Base-by-base conservation (phyloP, 2,329 filamentous ascomycete species). In the Bertia moriformis region DNA sequence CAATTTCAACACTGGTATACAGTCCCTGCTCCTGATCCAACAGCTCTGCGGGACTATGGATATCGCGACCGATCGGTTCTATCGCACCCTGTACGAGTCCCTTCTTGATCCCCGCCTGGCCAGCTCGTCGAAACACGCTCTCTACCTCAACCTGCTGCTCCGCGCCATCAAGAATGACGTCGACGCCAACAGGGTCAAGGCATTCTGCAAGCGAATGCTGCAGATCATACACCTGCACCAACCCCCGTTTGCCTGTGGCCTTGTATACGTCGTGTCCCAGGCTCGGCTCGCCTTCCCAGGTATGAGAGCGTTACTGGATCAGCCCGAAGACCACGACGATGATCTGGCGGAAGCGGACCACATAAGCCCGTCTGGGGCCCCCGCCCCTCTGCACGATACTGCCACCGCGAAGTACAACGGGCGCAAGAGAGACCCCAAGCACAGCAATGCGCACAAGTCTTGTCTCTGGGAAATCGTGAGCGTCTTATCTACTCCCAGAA, bases 1-100 rank as follows among this genome's bases (percentile, higher is more conserved):
- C 41, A 98, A 98, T 59, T 96, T 98, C 70, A 98, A 96, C 62
- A 98, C 91, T 1, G 91, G 87, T 54, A 85, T 98, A 27, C 91
- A 98, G 59, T 89, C 91, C 20, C 71, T 98, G 46, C 82, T 94
- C 62, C 67, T 98, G 37, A 93, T 98, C 47, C 91, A 96, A 55
- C 91, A 96, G 56, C 73, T 98, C 19, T 84, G 86, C 1, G 68
- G 78, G 1, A 74, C 79, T 3, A 86, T 91, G 54, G 81, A 88
- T 50, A 68, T 89, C 40, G 80, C 83, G 3, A 79, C 81, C 12
- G 91, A 98, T 51, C 75, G 91, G 43, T 98, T 94, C 63, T 96
- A 96, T 63, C 74, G 87, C 38, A 94, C 88, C 7, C 66, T 98
- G 2, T 98, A 98, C 58, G 91, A 98, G 60, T 95, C 88, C 4